These are phyloP conservation scores for Coemansia sp. DNA, from an alignment of 192 early-diverging fungal genomes.

Conservation along the genomic window DNA sequence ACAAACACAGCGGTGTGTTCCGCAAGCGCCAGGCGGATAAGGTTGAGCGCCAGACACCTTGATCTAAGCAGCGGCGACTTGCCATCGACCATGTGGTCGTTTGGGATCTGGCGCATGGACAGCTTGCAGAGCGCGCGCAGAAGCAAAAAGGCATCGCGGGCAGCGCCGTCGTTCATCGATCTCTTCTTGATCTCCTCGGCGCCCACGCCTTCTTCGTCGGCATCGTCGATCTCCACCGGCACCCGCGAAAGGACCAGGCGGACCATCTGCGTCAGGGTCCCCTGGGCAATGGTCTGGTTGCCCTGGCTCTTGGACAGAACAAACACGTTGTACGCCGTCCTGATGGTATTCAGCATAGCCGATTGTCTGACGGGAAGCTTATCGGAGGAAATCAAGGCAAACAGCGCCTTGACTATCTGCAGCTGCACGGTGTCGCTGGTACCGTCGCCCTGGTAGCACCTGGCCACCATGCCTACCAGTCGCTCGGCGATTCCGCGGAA, in stretches of 20 bases:
- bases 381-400: constrained; percentile 73
- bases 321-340: constrained; percentile 88
- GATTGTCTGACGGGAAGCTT: constrained; percentile 67
- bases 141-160: constrained; percentile 77
- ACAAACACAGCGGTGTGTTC: constrained; percentile 77
- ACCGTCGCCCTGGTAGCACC: constrained; percentile 72
- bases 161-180: constrained; percentile 23
- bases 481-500: constrained; percentile 20
- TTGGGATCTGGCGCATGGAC: constrained; percentile 77
- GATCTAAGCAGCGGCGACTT: constrained; percentile 79
- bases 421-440: constrained; percentile 85
- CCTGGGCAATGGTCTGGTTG: constrained; percentile 85
- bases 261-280: constrained; percentile 86
- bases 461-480: constrained; percentile 73
- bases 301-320: constrained; percentile 65
- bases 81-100: constrained; percentile 66
- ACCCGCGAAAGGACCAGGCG: constrained; percentile 76
- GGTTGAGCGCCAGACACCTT: constrained; percentile 76
- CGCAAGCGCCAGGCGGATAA: constrained; percentile 71
- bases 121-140: constrained; percentile 86
- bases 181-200: not conserved
- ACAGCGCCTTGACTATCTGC: constrained; percentile 88
- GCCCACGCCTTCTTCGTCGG: constrained; percentile 3
- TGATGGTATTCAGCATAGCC: constrained; percentile 72
- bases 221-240: constrained; percentile 11